Evolutionary conservation across 2,329 filamentous ascomycete species (phyloP).

Genomic region (Aspergillus proliferans): DNA sequence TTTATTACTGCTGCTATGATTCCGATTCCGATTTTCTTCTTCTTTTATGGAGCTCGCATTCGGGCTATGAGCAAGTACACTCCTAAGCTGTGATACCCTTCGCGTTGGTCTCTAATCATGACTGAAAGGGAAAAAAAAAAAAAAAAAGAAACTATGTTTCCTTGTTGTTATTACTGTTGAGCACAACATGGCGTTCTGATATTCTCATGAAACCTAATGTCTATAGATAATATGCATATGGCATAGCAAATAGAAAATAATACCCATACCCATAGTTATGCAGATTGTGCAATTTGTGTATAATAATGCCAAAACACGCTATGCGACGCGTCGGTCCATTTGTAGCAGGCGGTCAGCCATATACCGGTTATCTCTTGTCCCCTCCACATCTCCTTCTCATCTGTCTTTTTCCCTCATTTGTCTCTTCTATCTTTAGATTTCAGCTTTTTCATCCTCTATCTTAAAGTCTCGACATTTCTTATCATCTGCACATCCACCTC

Average conservation of each 20-base stretch:
- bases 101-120: neutral
- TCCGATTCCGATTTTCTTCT: slow-evolving; percentile 44
- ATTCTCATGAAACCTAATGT: neutral
- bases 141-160: neutral
- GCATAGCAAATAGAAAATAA: neutral
- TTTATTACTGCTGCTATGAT: slow-evolving; percentile 35
- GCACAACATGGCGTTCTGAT: neutral
- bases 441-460: neutral
- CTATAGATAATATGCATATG: neutral
- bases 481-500: neutral
- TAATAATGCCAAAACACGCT: neutral
- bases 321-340: neutral
- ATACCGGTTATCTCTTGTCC: neutral
- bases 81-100: slow-evolving; percentile 16
- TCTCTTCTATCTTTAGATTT: neutral
- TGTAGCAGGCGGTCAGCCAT: neutral
- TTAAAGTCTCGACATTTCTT: neutral
- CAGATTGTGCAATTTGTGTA: neutral
- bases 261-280: neutral
- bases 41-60: slow-evolving; percentile 40
- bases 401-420: neutral
- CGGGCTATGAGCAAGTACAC: slow-evolving; percentile 40
- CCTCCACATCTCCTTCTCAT: neutral
- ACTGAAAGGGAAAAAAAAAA: too few relatives aligned
- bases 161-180: neutral